These are phyloP conservation scores for Penicillium tannophilum DNA, from an alignment of 495 filamentous ascomycete species.

Conservation along the genomic window DNA sequence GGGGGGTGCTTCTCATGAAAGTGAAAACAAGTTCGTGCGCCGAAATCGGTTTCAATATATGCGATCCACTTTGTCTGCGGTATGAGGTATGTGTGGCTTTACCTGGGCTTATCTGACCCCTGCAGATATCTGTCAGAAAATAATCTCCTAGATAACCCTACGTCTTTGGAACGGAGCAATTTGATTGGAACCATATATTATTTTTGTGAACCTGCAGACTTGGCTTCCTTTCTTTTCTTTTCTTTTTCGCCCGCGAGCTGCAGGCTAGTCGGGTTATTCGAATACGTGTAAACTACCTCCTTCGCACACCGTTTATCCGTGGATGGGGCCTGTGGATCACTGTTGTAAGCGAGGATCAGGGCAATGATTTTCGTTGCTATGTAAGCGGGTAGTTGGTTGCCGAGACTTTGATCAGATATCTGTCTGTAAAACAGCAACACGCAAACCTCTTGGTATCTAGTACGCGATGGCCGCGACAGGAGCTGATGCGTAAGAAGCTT, in stretches of 20 bases:
- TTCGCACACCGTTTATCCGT: neutral
- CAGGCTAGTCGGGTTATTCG: neutral
- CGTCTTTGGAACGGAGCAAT: neutral
- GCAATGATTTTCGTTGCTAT: neutral
- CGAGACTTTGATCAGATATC: neutral
- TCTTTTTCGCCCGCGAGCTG: neutral
- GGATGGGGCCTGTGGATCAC: conserved; percentile 13
- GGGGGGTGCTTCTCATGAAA: neutral
- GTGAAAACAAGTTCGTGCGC: neutral
- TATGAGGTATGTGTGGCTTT: neutral
- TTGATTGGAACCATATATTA: neutral
- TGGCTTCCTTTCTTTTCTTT: neutral
- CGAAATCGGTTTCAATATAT: neutral
- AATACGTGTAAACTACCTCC: neutral
- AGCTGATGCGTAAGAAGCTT: neutral
- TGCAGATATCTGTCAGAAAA: neutral
- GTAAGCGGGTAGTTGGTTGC: neutral
- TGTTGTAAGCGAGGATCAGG: conserved; percentile 1
- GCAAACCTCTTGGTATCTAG: neutral
- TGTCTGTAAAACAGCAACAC: neutral
- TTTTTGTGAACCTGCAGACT: too few species aligned
- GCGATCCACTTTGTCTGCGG: neutral
- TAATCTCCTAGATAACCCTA: neutral
- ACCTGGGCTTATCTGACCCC: neutral
- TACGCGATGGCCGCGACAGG: neutral